phyloP scores from a whole-genome alignment of 1,139 yeast genomes.

The Geotrichum reessii region DNA sequence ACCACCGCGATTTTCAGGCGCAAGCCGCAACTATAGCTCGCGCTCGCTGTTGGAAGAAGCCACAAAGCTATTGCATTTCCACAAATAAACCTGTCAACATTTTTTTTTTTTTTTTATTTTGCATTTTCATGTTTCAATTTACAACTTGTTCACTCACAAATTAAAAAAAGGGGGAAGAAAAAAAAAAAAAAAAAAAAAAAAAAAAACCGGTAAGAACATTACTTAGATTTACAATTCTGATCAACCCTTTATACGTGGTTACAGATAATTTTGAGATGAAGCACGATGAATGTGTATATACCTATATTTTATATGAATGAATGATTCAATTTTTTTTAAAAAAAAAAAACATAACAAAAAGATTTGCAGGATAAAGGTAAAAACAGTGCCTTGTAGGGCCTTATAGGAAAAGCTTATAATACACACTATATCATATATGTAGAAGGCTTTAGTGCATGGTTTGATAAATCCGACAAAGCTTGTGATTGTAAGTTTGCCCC shows the following conservation, averaged over 20 bases:
- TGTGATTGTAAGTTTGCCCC: background rate
- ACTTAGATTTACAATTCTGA: background rate
- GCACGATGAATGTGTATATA: background rate
- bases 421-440: too few relatives aligned
- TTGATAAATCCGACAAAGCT: background rate
- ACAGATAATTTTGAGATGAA: background rate
- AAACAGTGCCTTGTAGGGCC: background rate
- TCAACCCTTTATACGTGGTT: background rate
- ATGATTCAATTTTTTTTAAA: background rate
- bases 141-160: too few relatives aligned
- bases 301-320: background rate
- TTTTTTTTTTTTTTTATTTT: too few relatives aligned
- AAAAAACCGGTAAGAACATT: too few relatives aligned
- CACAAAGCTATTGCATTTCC: constrained; percentile 14
- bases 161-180: too few relatives aligned
- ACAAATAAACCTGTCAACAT: background rate
- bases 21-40: constrained; percentile 9
- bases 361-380: background rate
- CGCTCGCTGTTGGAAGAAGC: constrained; percentile 16
- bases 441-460: background rate
- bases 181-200: too few relatives aligned
- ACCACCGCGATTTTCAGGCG: background rate
- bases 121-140: too few relatives aligned
- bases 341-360: background rate
- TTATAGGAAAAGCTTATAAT: too few relatives aligned